Conservation (phyloP, 177 flowering plant genomes). For the Tripterygium wilfordii region DNA sequence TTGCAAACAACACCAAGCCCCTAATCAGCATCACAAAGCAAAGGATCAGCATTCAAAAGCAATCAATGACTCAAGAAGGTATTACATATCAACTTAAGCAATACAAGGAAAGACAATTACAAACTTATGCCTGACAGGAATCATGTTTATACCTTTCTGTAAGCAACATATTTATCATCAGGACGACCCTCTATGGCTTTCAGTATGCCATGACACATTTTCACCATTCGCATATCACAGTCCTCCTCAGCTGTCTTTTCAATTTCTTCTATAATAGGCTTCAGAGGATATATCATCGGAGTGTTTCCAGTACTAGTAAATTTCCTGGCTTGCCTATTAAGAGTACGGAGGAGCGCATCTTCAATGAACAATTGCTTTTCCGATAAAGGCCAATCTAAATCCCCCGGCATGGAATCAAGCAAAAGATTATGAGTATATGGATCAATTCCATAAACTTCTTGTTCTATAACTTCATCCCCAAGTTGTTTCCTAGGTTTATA, state of each 20-base stretch:
- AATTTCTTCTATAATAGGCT: slow-evolving; percentile 83
- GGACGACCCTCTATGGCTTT: slow-evolving; percentile 74
- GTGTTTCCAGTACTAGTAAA: slow-evolving; percentile 86
- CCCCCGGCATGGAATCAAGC: slow-evolving; percentile 95
- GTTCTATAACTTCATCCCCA: slow-evolving; percentile 92
- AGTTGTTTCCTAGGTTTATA: slow-evolving; percentile 87
- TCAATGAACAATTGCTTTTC: slow-evolving; percentile 89
- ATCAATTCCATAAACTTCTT: slow-evolving; percentile 99
- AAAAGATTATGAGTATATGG: slow-evolving; percentile 97
- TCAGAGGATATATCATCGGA: slow-evolving; percentile 73
- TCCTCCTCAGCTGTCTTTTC: slow-evolving; percentile 43
- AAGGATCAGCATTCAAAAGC: neutral
- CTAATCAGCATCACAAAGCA: slow-evolving; percentile 26
- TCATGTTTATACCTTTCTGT: slow-evolving; percentile 89
- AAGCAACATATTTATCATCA: slow-evolving; percentile 93
- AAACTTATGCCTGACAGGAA: too few relatives aligned
- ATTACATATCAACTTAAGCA: too few relatives aligned
- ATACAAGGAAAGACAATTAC: too few relatives aligned
- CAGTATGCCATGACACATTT: slow-evolving; percentile 60
- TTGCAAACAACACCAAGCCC: slow-evolving; percentile 99
- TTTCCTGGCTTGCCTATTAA: slow-evolving; percentile 73
- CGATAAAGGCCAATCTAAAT: slow-evolving; percentile 60
- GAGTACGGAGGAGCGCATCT: slow-evolving; percentile 69
- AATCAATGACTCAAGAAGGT: too few relatives aligned
- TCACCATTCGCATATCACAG: slow-evolving; percentile 37